Evolutionary conservation across 345 rosid species (phyloP).

Genomic region (Bruguiera parviflora): DNA sequence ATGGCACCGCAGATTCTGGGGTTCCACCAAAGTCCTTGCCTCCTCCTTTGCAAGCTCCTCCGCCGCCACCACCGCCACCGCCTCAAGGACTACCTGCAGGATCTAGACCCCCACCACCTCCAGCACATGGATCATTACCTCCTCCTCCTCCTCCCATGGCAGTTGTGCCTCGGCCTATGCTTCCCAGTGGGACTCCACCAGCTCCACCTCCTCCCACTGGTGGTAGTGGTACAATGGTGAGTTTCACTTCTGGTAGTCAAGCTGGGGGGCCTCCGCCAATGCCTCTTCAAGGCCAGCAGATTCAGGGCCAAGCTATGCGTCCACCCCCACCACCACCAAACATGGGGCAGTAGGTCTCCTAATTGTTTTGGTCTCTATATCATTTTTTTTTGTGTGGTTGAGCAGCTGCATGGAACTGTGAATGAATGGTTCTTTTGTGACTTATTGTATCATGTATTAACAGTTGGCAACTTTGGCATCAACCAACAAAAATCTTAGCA

Average conservation of each 20-base stretch:
- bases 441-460: too few species aligned
- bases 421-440: too few species aligned
- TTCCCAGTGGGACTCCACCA: conserved; percentile 61
- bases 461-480: too few species aligned
- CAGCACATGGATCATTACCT: conserved; percentile 48
- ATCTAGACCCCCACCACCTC: conserved; percentile 51
- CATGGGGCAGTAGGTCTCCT: not conserved
- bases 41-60: conserved; percentile 59
- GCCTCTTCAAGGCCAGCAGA: conserved; percentile 50
- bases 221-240: conserved; percentile 58
- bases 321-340: conserved; percentile 25
- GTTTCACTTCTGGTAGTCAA: conserved; percentile 54
- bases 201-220: conserved; percentile 76
- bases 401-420: too few species aligned
- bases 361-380: not conserved
- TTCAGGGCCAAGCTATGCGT: conserved; percentile 30
- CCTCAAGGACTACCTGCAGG: conserved; percentile 49
- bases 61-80: conserved; percentile 69
- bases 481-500: too few species aligned
- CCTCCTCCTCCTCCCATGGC: conserved; percentile 83
- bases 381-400: too few species aligned
- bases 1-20: conserved; percentile 61
- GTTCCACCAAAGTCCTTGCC: conserved; percentile 49
- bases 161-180: conserved; percentile 69
- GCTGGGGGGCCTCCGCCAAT: conserved; percentile 46